Percentiles rank a stretch among this genome's conserved stretches.
Evolutionary conservation across 208 protist genomes (phyloP).

Genomic region (Crithidia expoeki): DNA sequence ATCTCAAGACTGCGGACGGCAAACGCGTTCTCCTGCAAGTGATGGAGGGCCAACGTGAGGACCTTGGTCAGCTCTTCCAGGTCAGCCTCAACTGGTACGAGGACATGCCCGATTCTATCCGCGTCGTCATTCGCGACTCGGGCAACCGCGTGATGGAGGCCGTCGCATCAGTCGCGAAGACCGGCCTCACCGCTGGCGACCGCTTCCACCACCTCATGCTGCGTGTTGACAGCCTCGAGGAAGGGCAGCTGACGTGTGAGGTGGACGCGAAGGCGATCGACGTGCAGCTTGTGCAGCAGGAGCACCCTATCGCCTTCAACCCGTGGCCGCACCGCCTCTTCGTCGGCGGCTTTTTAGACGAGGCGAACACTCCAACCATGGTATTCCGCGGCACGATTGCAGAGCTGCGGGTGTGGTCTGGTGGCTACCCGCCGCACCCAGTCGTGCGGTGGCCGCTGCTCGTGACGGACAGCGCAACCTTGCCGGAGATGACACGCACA

Average conservation of each 20-base stretch:
- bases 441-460: constrained; percentile 80
- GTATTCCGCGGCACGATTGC: constrained; percentile 77
- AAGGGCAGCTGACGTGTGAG: constrained; percentile 64
- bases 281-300: constrained; percentile 81
- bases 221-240: constrained; percentile 75
- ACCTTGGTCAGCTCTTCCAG: constrained; percentile 84
- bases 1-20: constrained; percentile 46
- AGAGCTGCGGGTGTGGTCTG: constrained; percentile 81
- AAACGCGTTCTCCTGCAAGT: constrained; percentile 80
- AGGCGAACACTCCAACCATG: constrained; percentile 56
- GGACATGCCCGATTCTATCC: constrained; percentile 69
- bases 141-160: constrained; percentile 89
- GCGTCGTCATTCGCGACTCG: constrained; percentile 77
- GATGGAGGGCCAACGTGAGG: constrained; percentile 79
- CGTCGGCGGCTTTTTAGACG: constrained; percentile 79
- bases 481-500: constrained; percentile 69
- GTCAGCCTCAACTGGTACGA: constrained; percentile 79
- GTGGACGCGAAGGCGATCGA: constrained; percentile 63
- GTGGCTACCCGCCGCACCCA: constrained; percentile 45
- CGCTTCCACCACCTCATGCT: constrained; percentile 87
- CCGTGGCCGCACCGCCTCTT: constrained; percentile 88
- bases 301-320: constrained; percentile 90
- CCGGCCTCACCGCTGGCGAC: constrained; percentile 22
- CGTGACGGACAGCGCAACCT: constrained; percentile 49
- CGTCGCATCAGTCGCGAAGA: constrained; percentile 45